Base-by-base conservation (phyloP, 352 stramenopile species). In the Globisporangium abappressorium region DNA sequence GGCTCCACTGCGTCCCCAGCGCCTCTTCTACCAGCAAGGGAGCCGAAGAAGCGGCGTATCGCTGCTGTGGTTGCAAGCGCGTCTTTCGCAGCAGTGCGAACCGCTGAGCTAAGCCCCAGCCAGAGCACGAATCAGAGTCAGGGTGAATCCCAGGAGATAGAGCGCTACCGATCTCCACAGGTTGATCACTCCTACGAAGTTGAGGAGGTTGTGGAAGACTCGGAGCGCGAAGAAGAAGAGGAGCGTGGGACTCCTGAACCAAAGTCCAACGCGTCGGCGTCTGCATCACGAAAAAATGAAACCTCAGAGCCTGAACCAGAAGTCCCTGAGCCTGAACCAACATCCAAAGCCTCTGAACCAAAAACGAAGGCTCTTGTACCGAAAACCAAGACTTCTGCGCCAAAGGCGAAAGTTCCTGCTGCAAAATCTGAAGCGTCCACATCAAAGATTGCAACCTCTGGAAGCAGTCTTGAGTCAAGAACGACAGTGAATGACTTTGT, bases 401-500 rank as follows among this genome's bases (percentile, higher is more conserved):
- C 53, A 22, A 58, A 38, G 34, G 53, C 53, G 26, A 38, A 58
- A 34, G 53, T 20, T 38, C 53, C 15, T 24, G 53, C 53, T 14
- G 22, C 26, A 14, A 33, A 58, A 34, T 6, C 53, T 0, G 38
- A 38, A 58, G 57, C n/a, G 12, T 20, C 38, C 12, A 12, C 12
- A 53, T 28, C 34, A 43, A 49, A 33, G 18, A 64, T 28, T n/a
- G 18, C 24, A 46, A 20, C 28, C 26, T 28, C 18, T 36, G 28
- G 33, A 24, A 43, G 18, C 18, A 59, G 54, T 15, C 5, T n/a
- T 14, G 54, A 26, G 18, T 1, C 54, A 43, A 33, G 28, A 24
- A 24, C n/a, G 54, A n/a, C 54, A 43, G 18, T 24, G 28, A 59
- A 28, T 3, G 62, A 41, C 36, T 47, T 67, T 26, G 55, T 78